phyloP scores from a whole-genome alignment of 2,329 filamentous ascomycete species.

The Aspergillus novofumigatus region DNA sequence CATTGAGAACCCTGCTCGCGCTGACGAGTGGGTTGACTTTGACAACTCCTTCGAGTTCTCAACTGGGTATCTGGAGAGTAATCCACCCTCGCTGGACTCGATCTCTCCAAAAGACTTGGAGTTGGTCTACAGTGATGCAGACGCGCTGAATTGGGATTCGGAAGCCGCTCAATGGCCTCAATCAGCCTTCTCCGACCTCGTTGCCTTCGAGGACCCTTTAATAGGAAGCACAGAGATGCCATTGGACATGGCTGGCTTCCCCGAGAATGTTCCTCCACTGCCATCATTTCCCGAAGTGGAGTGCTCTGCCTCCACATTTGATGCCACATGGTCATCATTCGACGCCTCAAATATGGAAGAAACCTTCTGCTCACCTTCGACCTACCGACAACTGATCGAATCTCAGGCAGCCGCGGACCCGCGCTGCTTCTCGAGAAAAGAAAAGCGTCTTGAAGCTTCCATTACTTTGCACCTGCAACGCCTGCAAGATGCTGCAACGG shows the following conservation, averaged over 20 bases:
- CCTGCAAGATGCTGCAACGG: constrained; percentile 27
- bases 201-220: constrained; percentile 18
- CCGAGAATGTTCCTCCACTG: constrained; percentile 7
- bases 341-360: constrained; percentile 2
- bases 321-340: constrained; percentile 9
- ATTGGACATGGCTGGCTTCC: constrained; percentile 15
- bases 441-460: constrained; percentile 40
- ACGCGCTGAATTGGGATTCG: constrained; percentile 20
- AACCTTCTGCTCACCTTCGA: constrained; percentile 7
- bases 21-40: constrained; percentile 32
- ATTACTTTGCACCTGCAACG: constrained; percentile 41
- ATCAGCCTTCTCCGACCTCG: constrained; percentile 21
- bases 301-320: constrained; percentile 2
- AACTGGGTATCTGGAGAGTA: constrained; percentile 25
- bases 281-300: constrained; percentile 3
- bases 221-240: constrained; percentile 15
- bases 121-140: constrained; percentile 21
- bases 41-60: constrained; percentile 33
- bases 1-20: constrained; percentile 15
- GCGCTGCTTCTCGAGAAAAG: constrained; percentile 32
- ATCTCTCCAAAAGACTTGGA: constrained; percentile 27
- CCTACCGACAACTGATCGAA: constrained; percentile 32
- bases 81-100: constrained; percentile 27
- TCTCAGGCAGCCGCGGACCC: constrained; percentile 35
- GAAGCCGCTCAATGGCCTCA: constrained; percentile 16